A percentile compares a stretch with the other conserved stretches of the same genome.
Evolutionary conservation across 768 basidiomycete species (phyloP).

Genomic region (Phanerochaete sordida): DNA sequence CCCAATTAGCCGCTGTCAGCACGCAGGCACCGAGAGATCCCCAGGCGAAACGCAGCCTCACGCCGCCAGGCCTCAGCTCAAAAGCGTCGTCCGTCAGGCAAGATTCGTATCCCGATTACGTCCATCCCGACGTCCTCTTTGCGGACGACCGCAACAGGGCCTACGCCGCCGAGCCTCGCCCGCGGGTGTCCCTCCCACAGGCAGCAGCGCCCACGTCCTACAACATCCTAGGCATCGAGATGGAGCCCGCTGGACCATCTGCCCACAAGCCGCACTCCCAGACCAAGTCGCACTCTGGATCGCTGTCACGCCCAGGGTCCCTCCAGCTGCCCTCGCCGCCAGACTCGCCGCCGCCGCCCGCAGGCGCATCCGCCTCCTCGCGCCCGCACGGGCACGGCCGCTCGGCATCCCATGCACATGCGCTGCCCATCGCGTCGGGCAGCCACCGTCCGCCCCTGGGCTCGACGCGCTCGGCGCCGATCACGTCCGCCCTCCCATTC

Average conservation of each 20-base stretch:
- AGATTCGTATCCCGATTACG: conserved; percentile 3
- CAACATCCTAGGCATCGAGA: not conserved
- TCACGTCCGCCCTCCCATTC: conserved; percentile 15
- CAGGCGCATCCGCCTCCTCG: not conserved
- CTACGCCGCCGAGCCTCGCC: not conserved
- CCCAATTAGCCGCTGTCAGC: conserved; percentile 3
- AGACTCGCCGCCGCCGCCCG: conserved; percentile 18
- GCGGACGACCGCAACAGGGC: not conserved
- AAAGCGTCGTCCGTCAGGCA: conserved; percentile 2
- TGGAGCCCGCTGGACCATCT: not conserved
- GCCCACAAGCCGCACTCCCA: not conserved
- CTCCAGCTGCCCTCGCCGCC: conserved; percentile 27
- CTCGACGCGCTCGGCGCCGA: conserved; percentile 13
- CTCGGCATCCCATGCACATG: conserved; percentile 4
- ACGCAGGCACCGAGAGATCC: conserved; percentile 11
- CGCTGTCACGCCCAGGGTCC: conserved; percentile 12
- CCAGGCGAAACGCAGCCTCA: conserved; percentile 15
- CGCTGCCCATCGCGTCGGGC: not conserved
- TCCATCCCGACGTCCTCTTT: not conserved
- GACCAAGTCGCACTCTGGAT: not conserved
- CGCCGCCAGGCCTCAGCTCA: conserved; percentile 21
- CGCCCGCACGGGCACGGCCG: not conserved
- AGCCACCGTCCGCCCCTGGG: conserved; percentile 17
- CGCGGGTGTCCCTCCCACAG: not conserved
- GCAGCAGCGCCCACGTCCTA: not conserved